These are phyloP conservation scores for Nicotiana noctiflora DNA, from an alignment of 257 asterid genomes.

Conservation along the genomic window DNA sequence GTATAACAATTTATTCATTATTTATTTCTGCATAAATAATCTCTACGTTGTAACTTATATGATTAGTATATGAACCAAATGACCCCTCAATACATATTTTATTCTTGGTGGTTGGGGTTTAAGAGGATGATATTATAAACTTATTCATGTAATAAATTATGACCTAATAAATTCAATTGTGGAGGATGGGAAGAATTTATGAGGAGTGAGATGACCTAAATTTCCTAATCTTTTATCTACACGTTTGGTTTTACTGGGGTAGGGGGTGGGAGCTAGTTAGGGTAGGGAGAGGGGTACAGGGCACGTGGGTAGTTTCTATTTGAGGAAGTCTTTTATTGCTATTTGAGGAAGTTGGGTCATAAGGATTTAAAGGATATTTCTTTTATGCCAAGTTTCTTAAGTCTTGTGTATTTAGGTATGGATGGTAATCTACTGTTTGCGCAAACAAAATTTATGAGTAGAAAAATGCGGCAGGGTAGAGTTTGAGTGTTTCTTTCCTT, in stretches of 20 bases:
- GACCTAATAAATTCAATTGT: not conserved
- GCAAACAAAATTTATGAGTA: not conserved
- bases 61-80: not conserved
- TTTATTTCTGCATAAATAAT: too few relatives aligned
- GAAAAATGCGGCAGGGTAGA: not conserved
- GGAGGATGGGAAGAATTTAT: not conserved
- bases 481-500: not conserved
- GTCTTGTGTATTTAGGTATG: constrained; percentile 20
- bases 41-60: too few relatives aligned
- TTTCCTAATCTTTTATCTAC: constrained; percentile 50
- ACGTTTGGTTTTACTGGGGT: constrained; percentile 27
- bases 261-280: not conserved
- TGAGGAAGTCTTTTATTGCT: not conserved
- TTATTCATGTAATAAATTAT: not conserved
- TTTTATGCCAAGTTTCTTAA: not conserved
- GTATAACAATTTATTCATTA: too few relatives aligned
- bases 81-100: not conserved
- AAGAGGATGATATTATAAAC: not conserved
- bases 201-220: constrained; percentile 36
- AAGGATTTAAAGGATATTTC: not conserved
- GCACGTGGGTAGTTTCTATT: constrained; percentile 9
- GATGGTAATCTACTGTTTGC: constrained; percentile 32
- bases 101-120: not conserved
- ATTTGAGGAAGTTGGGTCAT: constrained; percentile 2
- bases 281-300: not conserved